Evolutionary conservation across 1,139 yeast species (phyloP), one percentile per base, ranked within the genome.

Genomic region (Sugiyamaella japonica): DNA sequence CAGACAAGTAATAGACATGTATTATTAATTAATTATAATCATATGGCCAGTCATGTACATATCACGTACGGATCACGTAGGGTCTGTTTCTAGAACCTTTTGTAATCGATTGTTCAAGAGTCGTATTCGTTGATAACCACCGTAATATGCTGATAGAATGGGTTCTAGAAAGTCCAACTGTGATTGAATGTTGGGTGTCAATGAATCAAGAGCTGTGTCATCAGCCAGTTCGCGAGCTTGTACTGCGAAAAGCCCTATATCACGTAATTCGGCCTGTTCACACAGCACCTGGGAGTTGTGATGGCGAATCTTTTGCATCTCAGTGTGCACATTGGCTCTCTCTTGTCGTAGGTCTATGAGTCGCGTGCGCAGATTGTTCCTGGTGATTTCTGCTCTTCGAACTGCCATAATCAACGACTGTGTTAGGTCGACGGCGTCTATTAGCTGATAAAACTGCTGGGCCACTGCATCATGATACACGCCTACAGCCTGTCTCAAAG

Each of bases 341-440:
- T 62, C 55, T 29, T 58, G 57, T 5, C 66, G 61, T 13, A 65
- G 28, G n/a, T 52, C 47, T 8, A 63, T 52, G 34, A 66, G 52
- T 38, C 55, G 48, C 2, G 53, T 47, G 12, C 67, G 61, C 17
- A 66, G 54, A 5, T 42, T 42, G 48, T 60, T 59, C 31, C 63
- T 56, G n/a, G 55, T 53, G 28, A 41, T 32, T 39, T 61, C 63
- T 2, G 65, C 60, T 28, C 59, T 55, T 16, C 59, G 56, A 34
- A 61, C 55, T 10, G 64, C 54, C 10, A 53, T 38, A 2, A 43
- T 50, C 29, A 64, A 53, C 3, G 64, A 53, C 25, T 50, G 50
- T 48, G 59, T 59, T 7, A 58, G 53, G 45, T 65, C 68, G 10
- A 64, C 58, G 7, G 60, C 42, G 31, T 60, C 66, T 1, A 57